Evolutionary conservation across 106 monocot species (phyloP).

Genomic region (Dendrobium huoshanense): DNA sequence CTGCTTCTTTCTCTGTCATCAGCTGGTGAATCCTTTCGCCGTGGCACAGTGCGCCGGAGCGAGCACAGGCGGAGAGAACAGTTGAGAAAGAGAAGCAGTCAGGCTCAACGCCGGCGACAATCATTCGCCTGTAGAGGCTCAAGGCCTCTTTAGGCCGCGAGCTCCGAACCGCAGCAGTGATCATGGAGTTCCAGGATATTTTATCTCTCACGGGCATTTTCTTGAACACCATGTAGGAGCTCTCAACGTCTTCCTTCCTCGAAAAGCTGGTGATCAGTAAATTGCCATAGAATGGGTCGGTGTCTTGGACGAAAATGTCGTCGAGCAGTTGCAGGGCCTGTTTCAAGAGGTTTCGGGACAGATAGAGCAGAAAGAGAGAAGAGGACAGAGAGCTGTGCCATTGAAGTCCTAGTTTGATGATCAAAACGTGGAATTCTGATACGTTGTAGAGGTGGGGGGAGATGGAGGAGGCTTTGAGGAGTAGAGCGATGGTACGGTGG

Average conservation of each 20-base stretch:
- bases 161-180: slow-evolving; percentile 13
- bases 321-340: slow-evolving; percentile 33
- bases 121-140: slow-evolving; percentile 23
- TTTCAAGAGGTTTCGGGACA: slow-evolving; percentile 2
- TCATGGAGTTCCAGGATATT: slow-evolving; percentile 55
- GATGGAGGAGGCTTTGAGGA: slow-evolving; percentile 23
- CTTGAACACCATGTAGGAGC: slow-evolving; percentile 20
- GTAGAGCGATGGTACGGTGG: slow-evolving; percentile 24
- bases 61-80: slow-evolving; percentile 33
- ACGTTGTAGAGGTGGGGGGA: slow-evolving; percentile 1
- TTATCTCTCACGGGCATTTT: slow-evolving; percentile 29
- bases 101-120: slow-evolving; percentile 25
- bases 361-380: slow-evolving; percentile 28
- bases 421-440: slow-evolving; percentile 16
- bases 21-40: slow-evolving; percentile 27
- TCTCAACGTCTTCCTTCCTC: slow-evolving; percentile 17
- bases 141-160: slow-evolving; percentile 22
- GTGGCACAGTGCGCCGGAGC: slow-evolving; percentile 21
- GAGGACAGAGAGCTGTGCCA: background rate
- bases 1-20: slow-evolving; percentile 15
- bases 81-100: slow-evolving; percentile 42
- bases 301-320: slow-evolving; percentile 1
- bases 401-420: slow-evolving; percentile 25
- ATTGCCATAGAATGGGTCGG: slow-evolving; percentile 32
- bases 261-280: slow-evolving; percentile 23